phyloP scores from a whole-genome alignment of 73 alveolate genomes.

The Paramecium tetraurelia region DNA sequence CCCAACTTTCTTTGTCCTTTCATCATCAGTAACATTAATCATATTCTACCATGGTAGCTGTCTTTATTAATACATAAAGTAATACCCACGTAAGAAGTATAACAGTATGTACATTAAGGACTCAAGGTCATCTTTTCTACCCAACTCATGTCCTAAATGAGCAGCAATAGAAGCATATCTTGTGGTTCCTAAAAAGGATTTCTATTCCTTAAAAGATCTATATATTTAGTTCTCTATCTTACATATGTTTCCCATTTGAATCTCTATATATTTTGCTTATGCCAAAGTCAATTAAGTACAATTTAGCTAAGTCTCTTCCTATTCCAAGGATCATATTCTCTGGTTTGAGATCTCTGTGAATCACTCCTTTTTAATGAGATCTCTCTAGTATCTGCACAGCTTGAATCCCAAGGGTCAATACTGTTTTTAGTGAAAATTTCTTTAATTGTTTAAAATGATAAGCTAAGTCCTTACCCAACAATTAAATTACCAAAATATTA shows the following conservation, averaged over 20 bases:
- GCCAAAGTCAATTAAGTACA: slow-evolving; percentile 56
- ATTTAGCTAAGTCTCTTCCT: slow-evolving; percentile 42
- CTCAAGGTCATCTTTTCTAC: slow-evolving; percentile 72
- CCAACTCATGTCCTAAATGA: slow-evolving; percentile 64
- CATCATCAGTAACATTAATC: slow-evolving; percentile 57
- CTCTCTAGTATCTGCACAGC: slow-evolving; percentile 8
- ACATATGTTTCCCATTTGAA: slow-evolving; percentile 52
- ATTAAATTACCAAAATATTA: slow-evolving; percentile 44
- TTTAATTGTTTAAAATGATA: slow-evolving; percentile 43
- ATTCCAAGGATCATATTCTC: slow-evolving; percentile 54
- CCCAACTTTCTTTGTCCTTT: slow-evolving; percentile 49
- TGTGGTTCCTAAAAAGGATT: slow-evolving; percentile 65
- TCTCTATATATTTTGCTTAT: slow-evolving; percentile 59
- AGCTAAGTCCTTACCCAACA: slow-evolving; percentile 60
- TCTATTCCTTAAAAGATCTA: slow-evolving; percentile 57
- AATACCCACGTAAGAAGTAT: slow-evolving; percentile 65
- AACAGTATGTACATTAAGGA: slow-evolving; percentile 63
- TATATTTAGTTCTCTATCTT: neutral
- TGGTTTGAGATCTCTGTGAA: slow-evolving; percentile 63
- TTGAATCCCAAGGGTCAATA: slow-evolving; percentile 22
- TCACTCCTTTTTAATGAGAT: slow-evolving; percentile 43
- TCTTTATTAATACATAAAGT: slow-evolving; percentile 17
- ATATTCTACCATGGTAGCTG: slow-evolving; percentile 63
- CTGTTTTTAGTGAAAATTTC: slow-evolving; percentile 57
- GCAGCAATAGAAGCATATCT: slow-evolving; percentile 73